These are phyloP conservation scores for Capsicum rhomboideum DNA, from an alignment of 257 asterid genomes.

Conservation along the genomic window DNA sequence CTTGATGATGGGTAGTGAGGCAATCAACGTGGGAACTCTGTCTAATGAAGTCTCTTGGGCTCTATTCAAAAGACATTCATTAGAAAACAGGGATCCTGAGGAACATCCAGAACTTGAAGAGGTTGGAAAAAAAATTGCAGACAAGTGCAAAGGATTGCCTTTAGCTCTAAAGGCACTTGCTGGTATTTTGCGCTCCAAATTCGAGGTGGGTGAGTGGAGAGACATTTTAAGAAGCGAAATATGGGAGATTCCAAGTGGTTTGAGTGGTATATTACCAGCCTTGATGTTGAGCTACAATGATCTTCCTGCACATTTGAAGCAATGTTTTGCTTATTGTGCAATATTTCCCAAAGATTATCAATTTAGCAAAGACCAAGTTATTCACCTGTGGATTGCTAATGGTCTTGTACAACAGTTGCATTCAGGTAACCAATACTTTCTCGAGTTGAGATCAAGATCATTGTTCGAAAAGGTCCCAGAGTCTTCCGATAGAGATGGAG, in stretches of 20 bases:
- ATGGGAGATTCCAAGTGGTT: background rate
- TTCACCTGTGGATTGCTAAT: conserved; percentile 8
- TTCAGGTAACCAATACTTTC: background rate
- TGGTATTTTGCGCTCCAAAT: background rate
- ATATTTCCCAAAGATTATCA: conserved; percentile 6
- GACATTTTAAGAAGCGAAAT: background rate
- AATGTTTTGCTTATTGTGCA: conserved; percentile 5
- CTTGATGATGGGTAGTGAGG: conserved; percentile 14
- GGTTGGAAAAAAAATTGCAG: background rate
- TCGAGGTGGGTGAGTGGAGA: background rate
- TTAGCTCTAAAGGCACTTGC: background rate
- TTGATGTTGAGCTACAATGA: conserved; percentile 5
- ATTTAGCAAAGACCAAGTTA: background rate
- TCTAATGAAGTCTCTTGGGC: background rate
- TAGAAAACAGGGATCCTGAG: background rate
- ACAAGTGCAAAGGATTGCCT: background rate
- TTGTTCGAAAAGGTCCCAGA: background rate
- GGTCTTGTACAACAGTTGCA: background rate
- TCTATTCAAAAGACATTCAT: conserved; percentile 1
- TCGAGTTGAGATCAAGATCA: background rate
- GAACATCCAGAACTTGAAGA: background rate
- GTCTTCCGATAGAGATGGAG: background rate
- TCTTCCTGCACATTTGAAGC: background rate
- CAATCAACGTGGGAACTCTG: background rate
- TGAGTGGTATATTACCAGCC: background rate